Evolutionary conservation across 1,284 basidiomycete species (phyloP).

Genomic region (Sparassis latifolia): DNA sequence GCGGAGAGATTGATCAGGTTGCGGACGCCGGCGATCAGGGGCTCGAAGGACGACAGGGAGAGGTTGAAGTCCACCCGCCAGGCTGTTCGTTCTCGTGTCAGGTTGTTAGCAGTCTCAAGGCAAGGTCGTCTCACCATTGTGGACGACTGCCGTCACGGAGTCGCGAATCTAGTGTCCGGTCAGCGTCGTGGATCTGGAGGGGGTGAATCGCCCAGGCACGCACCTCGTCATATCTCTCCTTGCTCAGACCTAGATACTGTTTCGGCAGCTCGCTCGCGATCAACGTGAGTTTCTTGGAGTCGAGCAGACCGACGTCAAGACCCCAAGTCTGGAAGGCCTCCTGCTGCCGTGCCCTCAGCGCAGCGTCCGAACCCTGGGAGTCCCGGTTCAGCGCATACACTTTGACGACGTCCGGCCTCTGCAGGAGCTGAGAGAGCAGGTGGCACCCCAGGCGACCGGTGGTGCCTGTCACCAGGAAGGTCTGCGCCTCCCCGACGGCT

Average conservation of each 20-base stretch:
- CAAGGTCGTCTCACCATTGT: conserved; percentile 13
- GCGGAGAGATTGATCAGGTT: conserved; percentile 34
- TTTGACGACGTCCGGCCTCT: conserved; percentile 37
- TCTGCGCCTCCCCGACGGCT: neutral
- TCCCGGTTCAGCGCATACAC: conserved; percentile 16
- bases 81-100: conserved; percentile 13
- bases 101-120: too few relatives aligned
- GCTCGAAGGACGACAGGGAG: conserved; percentile 24
- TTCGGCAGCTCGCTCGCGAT: conserved; percentile 27
- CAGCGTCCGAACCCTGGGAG: conserved; percentile 8
- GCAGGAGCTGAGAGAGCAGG: conserved; percentile 20
- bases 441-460: conserved; percentile 14
- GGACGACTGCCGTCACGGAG: conserved; percentile 25
- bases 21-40: conserved; percentile 28
- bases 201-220: neutral
- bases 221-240: conserved; percentile 24
- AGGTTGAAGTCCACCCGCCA: conserved; percentile 37
- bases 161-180: conserved; percentile 10
- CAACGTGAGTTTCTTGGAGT: conserved; percentile 25
- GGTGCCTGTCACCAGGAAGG: conserved; percentile 13
- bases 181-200: neutral
- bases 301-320: conserved; percentile 19
- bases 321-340: conserved; percentile 12
- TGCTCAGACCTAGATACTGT: conserved; percentile 23
- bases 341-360: conserved; percentile 8